phyloP scores from a whole-genome alignment of 371 early-diverging fungal genomes.

The Rhizopus delemar region DNA sequence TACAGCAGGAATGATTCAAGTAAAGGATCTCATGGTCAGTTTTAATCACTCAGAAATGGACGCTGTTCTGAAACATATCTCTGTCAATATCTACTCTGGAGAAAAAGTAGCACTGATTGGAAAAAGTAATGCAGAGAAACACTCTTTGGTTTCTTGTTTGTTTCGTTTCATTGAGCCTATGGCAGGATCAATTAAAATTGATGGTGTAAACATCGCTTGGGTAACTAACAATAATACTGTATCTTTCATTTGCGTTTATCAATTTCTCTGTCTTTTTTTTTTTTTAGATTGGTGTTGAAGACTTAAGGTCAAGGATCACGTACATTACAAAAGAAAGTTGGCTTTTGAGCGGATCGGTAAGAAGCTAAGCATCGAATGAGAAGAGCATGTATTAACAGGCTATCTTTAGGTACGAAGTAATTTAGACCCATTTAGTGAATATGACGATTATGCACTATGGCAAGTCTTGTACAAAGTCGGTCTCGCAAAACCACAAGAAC shows the following conservation, averaged over 20 bases:
- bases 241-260: background rate
- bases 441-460: slow-evolving; percentile 84
- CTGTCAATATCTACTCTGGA: slow-evolving; percentile 55
- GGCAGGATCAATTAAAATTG: slow-evolving; percentile 70
- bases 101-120: slow-evolving; percentile 79
- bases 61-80: slow-evolving; percentile 58
- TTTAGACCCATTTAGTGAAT: slow-evolving; percentile 80
- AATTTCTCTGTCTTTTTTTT: background rate
- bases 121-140: slow-evolving; percentile 77
- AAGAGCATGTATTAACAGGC: background rate
- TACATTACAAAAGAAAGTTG: slow-evolving; percentile 88
- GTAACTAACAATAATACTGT: slow-evolving; percentile 23
- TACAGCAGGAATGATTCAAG: slow-evolving; percentile 63
- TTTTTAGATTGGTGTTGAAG: slow-evolving; percentile 61
- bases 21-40: slow-evolving; percentile 55
- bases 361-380: background rate
- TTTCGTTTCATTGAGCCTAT: slow-evolving; percentile 79
- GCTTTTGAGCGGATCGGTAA: slow-evolving; percentile 70
- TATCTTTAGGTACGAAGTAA: slow-evolving; percentile 58
- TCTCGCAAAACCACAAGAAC: slow-evolving; percentile 43
- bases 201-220: slow-evolving; percentile 73
- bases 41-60: slow-evolving; percentile 62
- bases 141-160: slow-evolving; percentile 66
- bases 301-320: slow-evolving; percentile 70
- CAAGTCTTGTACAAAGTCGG: slow-evolving; percentile 70